phyloP scores from a whole-genome alignment of 2,329 filamentous ascomycete genomes.

The Blastomyces silverae region DNA sequence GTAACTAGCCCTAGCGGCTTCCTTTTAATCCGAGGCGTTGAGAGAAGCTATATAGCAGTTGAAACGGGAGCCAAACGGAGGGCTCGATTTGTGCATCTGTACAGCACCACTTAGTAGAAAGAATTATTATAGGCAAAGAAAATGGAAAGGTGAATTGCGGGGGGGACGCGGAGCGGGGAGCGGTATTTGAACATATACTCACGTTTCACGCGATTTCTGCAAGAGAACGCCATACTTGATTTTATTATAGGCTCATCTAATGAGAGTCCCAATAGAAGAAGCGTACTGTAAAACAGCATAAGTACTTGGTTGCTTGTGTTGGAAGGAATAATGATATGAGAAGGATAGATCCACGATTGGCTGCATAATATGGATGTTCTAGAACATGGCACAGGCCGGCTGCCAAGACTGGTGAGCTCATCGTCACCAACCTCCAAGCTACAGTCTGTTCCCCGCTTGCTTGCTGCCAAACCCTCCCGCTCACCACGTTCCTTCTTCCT shows the following conservation, averaged over 20 bases:
- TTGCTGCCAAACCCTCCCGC: neutral
- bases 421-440: neutral
- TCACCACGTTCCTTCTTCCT: neutral
- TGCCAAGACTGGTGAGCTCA: neutral
- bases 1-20: neutral
- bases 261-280: neutral
- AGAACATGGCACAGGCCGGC: neutral
- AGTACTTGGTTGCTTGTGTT: neutral
- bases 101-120: neutral
- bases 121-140: no score
- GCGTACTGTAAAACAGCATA: neutral
- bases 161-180: neutral
- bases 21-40: neutral
- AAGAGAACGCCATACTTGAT: neutral
- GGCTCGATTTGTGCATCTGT: neutral
- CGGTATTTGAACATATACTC: neutral
- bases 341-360: no score
- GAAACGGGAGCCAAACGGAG: neutral
- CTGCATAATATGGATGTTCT: no score
- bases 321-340: neutral
- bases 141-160: neutral
- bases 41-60: neutral
- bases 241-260: neutral
- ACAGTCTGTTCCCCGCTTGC: no score
- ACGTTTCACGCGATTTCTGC: neutral